Evolutionary conservation across 495 filamentous ascomycete species (phyloP).

Genomic region (Penicillium coffeae): DNA sequence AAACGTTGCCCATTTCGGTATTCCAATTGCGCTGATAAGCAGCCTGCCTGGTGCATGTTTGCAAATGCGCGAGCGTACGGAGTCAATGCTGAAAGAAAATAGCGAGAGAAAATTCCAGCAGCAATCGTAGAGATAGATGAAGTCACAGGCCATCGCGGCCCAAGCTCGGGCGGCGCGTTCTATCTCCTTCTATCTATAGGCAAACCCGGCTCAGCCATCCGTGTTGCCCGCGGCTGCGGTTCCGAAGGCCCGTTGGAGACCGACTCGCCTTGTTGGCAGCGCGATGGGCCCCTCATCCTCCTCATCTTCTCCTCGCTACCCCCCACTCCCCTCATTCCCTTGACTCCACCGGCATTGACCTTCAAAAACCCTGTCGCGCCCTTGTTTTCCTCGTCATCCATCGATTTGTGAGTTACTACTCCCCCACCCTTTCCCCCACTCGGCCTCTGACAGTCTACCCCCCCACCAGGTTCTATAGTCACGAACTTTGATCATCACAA

Average conservation of each 20-base stretch:
- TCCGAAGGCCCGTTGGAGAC: conserved; percentile 12
- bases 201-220: not conserved
- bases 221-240: conserved; percentile 4
- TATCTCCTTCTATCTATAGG: too few species aligned
- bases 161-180: too few species aligned
- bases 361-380: conserved; percentile 16
- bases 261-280: too few species aligned
- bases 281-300: conserved; percentile 26
- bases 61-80: too few species aligned
- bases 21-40: too few species aligned
- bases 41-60: too few species aligned
- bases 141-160: too few species aligned
- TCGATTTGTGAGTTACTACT: not conserved
- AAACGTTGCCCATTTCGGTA: conserved; percentile 18
- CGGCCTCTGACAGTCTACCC: not conserved
- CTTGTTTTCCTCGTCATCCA: not conserved
- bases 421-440: not conserved
- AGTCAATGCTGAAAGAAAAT: too few species aligned
- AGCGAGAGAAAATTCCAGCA: too few species aligned
- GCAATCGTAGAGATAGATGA: too few species aligned
- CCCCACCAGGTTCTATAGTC: not conserved
- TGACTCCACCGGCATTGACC: conserved; percentile 19
- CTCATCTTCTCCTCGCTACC: conserved; percentile 12
- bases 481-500: conserved; percentile 17
- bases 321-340: conserved; percentile 24